phyloP scores from a whole-genome alignment of 495 filamentous ascomycete species.

The Bacidia gigantensis region DNA sequence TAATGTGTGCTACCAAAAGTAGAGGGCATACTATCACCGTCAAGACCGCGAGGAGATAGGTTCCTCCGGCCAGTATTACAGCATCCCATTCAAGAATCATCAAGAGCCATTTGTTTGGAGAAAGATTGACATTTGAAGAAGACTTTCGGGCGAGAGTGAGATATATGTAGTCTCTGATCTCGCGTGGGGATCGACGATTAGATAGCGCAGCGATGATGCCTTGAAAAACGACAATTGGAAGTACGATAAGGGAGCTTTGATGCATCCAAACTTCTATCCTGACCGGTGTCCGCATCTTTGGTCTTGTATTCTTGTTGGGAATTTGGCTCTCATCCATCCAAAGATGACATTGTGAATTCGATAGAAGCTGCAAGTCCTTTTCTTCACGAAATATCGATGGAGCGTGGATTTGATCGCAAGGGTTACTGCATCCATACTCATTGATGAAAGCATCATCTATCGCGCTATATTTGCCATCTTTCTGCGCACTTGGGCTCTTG shows the following conservation, averaged over 20 bases:
- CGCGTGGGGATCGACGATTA: slow-evolving; percentile 2
- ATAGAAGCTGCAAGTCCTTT: slow-evolving; percentile 3
- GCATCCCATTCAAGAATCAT: not conserved
- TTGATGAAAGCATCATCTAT: slow-evolving; percentile 7
- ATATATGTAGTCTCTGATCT: slow-evolving; percentile 7
- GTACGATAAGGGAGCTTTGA: slow-evolving; percentile 7
- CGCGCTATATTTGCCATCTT: slow-evolving; percentile 6
- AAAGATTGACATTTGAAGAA: no score
- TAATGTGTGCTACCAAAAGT: not conserved
- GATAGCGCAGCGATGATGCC: slow-evolving; percentile 7
- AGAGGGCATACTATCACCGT: slow-evolving; percentile 4
- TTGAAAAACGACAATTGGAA: slow-evolving; percentile 8
- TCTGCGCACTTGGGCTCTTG: not conserved
- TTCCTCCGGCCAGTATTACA: not conserved
- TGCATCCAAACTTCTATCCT: not conserved
- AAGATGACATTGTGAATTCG: no score
- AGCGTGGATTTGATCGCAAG: slow-evolving; percentile 4
- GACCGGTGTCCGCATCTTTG: no score
- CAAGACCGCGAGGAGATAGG: slow-evolving; percentile 5
- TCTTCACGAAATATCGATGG: slow-evolving; percentile 2
- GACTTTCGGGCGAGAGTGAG: slow-evolving; percentile 2
- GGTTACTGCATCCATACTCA: slow-evolving; percentile 7
- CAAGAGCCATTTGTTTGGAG: not conserved
- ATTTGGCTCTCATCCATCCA: no score
- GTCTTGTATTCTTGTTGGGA: no score